Base-by-base conservation (phyloP, 257 asterid genomes). In the Gentiana macrophylla region DNA sequence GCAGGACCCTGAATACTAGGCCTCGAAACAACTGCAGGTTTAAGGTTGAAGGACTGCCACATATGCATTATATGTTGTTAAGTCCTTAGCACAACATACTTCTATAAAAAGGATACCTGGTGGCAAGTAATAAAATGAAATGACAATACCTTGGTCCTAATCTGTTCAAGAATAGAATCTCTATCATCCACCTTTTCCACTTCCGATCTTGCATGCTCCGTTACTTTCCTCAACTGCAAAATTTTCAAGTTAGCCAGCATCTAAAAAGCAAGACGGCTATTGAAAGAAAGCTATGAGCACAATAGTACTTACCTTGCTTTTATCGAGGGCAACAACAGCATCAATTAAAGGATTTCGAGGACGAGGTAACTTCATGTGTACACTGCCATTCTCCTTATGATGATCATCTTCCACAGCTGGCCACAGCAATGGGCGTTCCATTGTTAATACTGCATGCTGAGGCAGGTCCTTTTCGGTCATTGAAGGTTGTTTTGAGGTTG, bases 211-310 rank as follows among this genome's bases (percentile, higher is more conserved):
- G 62, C 71, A 41, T 76, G 77, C 53, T 81, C 92, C 36, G 84
- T 61, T 53, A 87, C 97, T 77, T 81, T 91, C 75, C 89, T 77
- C 52, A 91, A 68, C 95, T 91, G 94, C 81, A 87, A 49, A 61
- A 71, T 32, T 54, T 57, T 37, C 59, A 63, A 75, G 61, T 69
- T 67, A 77, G 62, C 58, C 36, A 41, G 33, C 52, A 55, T 49
- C 12, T 45, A 53, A 57, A 59, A 63, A 63, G 41, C 55, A 12
- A 51, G 38, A 8, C n/a, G 8, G 11, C 10, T 53, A 56, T 4
- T 11, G 44, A 2, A 36, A 35, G 57, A 50, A 65, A 49, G 54
- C 49, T 12, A 51, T 47, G 33, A 56, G 12, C 44, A 47, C 9
- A 54, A 13, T 24, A 48, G 57, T 62, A 74, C 83, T 67, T 78